Evolutionary conservation across 73 alveolate genomes (phyloP).

Genomic region (Effrenium voratum): DNA sequence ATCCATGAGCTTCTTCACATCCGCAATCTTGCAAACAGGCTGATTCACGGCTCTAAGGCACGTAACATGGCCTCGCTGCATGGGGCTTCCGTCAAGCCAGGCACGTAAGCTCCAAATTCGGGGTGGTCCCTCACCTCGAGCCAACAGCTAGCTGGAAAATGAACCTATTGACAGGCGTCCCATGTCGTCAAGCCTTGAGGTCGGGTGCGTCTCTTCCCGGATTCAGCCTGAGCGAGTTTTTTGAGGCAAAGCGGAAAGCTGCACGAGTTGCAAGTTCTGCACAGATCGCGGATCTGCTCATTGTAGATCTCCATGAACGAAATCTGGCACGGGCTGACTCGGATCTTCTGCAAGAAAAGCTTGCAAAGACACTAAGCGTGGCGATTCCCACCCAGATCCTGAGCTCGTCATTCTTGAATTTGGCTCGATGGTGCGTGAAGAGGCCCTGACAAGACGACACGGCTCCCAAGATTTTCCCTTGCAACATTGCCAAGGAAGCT

Average conservation of each 20-base stretch:
- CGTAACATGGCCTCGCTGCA: conserved; percentile 73
- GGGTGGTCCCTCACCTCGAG: conserved; percentile 76
- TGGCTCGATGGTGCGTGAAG: conserved; percentile 58
- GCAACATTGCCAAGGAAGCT: neutral
- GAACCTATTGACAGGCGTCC: neutral
- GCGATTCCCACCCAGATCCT: conserved; percentile 51
- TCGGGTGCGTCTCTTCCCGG: conserved; percentile 66
- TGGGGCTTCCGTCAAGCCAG: conserved; percentile 79
- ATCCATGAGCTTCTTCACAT: conserved; percentile 53
- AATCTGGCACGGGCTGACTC: conserved; percentile 38
- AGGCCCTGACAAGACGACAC: conserved; percentile 40
- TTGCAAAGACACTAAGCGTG: neutral
- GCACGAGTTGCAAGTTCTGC: neutral
- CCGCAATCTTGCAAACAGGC: neutral
- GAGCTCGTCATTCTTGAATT: conserved; percentile 87
- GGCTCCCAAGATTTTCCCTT: too few species aligned
- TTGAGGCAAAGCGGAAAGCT: neutral
- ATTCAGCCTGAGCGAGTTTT: conserved; percentile 21
- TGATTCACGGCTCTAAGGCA: neutral
- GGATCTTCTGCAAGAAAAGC: neutral
- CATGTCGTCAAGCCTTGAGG: conserved; percentile 12
- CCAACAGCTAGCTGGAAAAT: too few species aligned
- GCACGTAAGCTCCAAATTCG: conserved; percentile 72
- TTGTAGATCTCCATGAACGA: conserved; percentile 91
- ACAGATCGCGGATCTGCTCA: conserved; percentile 82